Evolutionary conservation across 139 green algal species (phyloP).

Genomic region (Asterochloris sp.): DNA sequence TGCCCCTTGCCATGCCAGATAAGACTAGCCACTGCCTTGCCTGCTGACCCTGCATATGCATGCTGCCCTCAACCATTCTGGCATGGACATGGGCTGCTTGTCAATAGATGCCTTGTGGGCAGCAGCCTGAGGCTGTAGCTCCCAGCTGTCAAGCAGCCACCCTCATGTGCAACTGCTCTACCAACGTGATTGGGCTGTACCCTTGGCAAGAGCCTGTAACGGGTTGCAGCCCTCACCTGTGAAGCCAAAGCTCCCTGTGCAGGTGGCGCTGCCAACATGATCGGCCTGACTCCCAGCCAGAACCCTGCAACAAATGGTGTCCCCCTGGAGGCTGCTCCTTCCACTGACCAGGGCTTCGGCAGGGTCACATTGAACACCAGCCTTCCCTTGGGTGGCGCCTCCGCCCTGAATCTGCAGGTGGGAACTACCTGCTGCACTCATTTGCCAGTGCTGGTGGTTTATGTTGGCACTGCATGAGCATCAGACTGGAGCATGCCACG

Average conservation of each 20-base stretch:
- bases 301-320: conserved; percentile 40
- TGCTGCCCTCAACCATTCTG: too few species aligned
- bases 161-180: too few species aligned
- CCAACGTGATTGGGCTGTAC: neutral
- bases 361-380: conserved; percentile 54
- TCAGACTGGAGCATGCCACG: neutral
- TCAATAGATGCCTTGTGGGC: too few species aligned
- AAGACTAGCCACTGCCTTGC: too few species aligned
- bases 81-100: too few species aligned
- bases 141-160: too few species aligned
- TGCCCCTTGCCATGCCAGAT: too few species aligned
- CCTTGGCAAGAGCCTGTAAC: neutral
- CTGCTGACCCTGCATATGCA: too few species aligned
- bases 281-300: neutral
- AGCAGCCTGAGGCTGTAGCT: too few species aligned
- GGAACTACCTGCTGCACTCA: neutral
- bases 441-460: neutral
- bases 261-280: conserved; percentile 14
- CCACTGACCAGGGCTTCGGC: conserved; percentile 71
- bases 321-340: conserved; percentile 64
- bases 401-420: neutral
- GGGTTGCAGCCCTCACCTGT: neutral
- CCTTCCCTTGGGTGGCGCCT: conserved; percentile 35
- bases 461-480: neutral
- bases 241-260: neutral